Conservation (phyloP, 129 eudicot genomes). For the Chrysanthemum seticuspe region DNA sequence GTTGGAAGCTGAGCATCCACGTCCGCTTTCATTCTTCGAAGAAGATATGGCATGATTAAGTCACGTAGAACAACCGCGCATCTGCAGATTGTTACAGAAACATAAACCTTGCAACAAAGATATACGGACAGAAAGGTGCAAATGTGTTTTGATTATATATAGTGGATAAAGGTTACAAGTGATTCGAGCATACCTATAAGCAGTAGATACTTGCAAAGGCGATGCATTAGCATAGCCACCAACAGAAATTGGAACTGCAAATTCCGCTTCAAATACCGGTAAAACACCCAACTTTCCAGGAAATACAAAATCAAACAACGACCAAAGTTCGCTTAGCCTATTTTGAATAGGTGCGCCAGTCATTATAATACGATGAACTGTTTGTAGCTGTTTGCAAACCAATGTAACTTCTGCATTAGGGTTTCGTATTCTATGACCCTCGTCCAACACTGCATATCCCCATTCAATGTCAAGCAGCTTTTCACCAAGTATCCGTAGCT, state of each 20-base stretch:
- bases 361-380: slow-evolving; percentile 95
- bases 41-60: slow-evolving; percentile 91
- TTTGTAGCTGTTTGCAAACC: slow-evolving; percentile 92
- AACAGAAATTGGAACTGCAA: slow-evolving; percentile 92
- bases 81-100: slow-evolving; percentile 43
- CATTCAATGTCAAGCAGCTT: slow-evolving; percentile 80
- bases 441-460: slow-evolving; percentile 98
- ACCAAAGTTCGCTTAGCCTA: slow-evolving; percentile 89
- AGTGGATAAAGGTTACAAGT: background rate
- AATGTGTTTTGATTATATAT: background rate
- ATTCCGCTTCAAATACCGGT: slow-evolving; percentile 96
- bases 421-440: slow-evolving; percentile 94
- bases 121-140: background rate
- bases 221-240: slow-evolving; percentile 99
- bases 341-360: slow-evolving; percentile 98
- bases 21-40: slow-evolving; percentile 96
- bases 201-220: slow-evolving; percentile 97
- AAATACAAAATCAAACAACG: slow-evolving; percentile 93
- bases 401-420: slow-evolving; percentile 95
- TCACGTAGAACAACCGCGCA: slow-evolving; percentile 97
- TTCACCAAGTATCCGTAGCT: slow-evolving; percentile 77
- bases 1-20: slow-evolving; percentile 81
- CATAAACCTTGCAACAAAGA: slow-evolving; percentile 4
- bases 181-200: slow-evolving; percentile 61
- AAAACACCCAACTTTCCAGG: slow-evolving; percentile 96